A percentile compares a stretch with the other conserved stretches of the same genome.
phyloP scores from a whole-genome alignment of 371 early-diverging fungal genomes.

The Synchytrium microbalum region DNA sequence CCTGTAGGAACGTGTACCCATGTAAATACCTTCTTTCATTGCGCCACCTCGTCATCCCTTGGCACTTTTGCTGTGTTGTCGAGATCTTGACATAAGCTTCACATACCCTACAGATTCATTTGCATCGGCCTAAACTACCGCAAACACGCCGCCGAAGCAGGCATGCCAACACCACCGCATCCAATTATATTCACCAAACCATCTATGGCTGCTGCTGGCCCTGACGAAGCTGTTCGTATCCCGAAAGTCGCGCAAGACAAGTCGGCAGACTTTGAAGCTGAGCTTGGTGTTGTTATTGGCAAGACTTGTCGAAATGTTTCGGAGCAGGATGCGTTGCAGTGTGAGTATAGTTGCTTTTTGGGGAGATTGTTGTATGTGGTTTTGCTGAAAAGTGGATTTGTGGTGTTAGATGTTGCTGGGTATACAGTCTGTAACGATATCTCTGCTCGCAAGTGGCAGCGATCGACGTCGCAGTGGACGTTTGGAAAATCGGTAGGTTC shows the following conservation, averaged over 20 bases:
- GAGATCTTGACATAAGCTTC: too few species aligned
- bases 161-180: constrained; percentile 35
- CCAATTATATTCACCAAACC: constrained; percentile 56
- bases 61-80: too few species aligned
- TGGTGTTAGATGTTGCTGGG: constrained; percentile 23
- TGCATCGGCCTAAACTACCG: constrained; percentile 56
- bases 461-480: constrained; percentile 40
- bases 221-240: constrained; percentile 39
- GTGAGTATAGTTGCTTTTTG: constrained; percentile 31
- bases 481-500: constrained; percentile 36
- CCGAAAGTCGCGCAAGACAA: constrained; percentile 32
- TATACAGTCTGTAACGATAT: constrained; percentile 56
- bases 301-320: constrained; percentile 42
- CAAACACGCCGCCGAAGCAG: constrained; percentile 47
- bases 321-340: constrained; percentile 38
- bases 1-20: too few species aligned
- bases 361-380: not conserved
- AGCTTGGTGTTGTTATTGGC: constrained; percentile 55
- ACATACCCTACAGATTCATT: too few species aligned
- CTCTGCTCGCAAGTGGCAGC: constrained; percentile 53
- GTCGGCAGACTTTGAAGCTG: constrained; percentile 52
- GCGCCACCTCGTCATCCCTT: too few species aligned
- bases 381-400: too few species aligned
- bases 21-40: too few species aligned
- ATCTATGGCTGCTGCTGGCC: constrained; percentile 33